Evolutionary conservation across 768 basidiomycete species (phyloP).

Genomic region (button mushroom (Agaricus bisporus)): DNA sequence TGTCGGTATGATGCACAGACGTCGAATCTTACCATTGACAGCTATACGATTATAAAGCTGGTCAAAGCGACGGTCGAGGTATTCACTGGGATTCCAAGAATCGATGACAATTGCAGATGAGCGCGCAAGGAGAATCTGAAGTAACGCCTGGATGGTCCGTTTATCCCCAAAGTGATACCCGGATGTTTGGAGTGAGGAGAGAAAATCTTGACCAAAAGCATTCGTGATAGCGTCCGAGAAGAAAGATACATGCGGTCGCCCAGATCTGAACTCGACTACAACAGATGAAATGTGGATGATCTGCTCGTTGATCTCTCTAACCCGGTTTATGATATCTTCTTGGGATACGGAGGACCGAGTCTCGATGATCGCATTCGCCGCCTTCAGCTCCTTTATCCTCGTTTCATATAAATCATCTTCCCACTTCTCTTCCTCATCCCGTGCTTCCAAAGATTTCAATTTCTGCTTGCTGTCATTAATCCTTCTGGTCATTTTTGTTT

Average conservation of each 20-base stretch:
- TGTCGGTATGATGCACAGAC: not conserved
- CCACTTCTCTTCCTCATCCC: not conserved
- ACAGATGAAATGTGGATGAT: slow-evolving; percentile 41
- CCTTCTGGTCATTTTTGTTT: not conserved
- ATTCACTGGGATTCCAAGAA: slow-evolving; percentile 33
- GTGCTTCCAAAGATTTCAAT: not conserved
- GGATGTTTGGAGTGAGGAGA: not conserved
- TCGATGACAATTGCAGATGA: slow-evolving; percentile 27
- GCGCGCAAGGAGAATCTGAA: slow-evolving; percentile 8
- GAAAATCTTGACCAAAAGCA: slow-evolving; percentile 14
- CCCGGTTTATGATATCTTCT: slow-evolving; percentile 35
- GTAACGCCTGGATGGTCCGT: slow-evolving; percentile 1
- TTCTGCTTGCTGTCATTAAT: not conserved
- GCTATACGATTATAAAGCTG: slow-evolving; percentile 16
- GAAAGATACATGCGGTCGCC: not conserved
- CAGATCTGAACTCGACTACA: not conserved
- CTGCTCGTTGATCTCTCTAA: slow-evolving; percentile 39
- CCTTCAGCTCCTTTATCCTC: slow-evolving; percentile 35
- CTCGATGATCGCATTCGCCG: slow-evolving; percentile 38
- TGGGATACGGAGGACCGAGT: slow-evolving; percentile 36
- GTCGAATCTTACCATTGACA: not conserved
- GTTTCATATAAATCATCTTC: slow-evolving; percentile 7
- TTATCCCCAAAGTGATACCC: not conserved
- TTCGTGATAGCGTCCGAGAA: slow-evolving; percentile 18
- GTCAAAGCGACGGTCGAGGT: slow-evolving; percentile 25